Percentiles rank a stretch among this genome's conserved stretches.
These are phyloP conservation scores for Nematocida homosporus DNA, from an alignment of 371 early-diverging fungal genomes.

Conservation along the genomic window DNA sequence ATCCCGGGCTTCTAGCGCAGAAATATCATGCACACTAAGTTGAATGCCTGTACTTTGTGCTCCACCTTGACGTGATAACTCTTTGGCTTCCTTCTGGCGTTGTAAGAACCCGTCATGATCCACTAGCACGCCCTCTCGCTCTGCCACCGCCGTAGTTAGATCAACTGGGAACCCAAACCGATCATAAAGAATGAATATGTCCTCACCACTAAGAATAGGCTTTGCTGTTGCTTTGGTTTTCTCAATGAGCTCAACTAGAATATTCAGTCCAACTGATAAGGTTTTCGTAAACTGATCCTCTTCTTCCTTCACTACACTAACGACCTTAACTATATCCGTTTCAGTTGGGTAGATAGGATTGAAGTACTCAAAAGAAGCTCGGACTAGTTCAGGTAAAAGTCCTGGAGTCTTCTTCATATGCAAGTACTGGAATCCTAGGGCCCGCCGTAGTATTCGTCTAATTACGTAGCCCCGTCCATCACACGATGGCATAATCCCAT, in stretches of 20 bases:
- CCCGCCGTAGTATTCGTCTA: slow-evolving; percentile 91
- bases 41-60: not conserved
- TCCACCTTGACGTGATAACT: slow-evolving; percentile 11
- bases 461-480: slow-evolving; percentile 98
- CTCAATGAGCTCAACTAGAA: slow-evolving; percentile 77
- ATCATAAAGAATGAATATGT: slow-evolving; percentile 94
- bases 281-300: slow-evolving; percentile 90
- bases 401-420: slow-evolving; percentile 66
- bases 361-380: slow-evolving; percentile 68
- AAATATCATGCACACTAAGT: slow-evolving; percentile 43
- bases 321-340: slow-evolving; percentile 73
- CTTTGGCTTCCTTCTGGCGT: slow-evolving; percentile 75
- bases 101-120: slow-evolving; percentile 78
- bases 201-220: slow-evolving; percentile 75
- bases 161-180: slow-evolving; percentile 99
- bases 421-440: slow-evolving; percentile 84
- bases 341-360: slow-evolving; percentile 77
- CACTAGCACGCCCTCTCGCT: slow-evolving; percentile 80
- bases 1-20: slow-evolving; percentile 64
- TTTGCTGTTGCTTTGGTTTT: slow-evolving; percentile 68
- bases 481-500: slow-evolving; percentile 88
- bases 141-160: slow-evolving; percentile 90
- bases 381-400: slow-evolving; percentile 48
- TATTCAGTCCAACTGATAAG: slow-evolving; percentile 86
- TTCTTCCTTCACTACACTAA: slow-evolving; percentile 87